Evolutionary conservation across 2,329 filamentous ascomycete species (phyloP), one percentile per base, ranked within the genome.

Genomic region (Aplosporella prunicola): DNA sequence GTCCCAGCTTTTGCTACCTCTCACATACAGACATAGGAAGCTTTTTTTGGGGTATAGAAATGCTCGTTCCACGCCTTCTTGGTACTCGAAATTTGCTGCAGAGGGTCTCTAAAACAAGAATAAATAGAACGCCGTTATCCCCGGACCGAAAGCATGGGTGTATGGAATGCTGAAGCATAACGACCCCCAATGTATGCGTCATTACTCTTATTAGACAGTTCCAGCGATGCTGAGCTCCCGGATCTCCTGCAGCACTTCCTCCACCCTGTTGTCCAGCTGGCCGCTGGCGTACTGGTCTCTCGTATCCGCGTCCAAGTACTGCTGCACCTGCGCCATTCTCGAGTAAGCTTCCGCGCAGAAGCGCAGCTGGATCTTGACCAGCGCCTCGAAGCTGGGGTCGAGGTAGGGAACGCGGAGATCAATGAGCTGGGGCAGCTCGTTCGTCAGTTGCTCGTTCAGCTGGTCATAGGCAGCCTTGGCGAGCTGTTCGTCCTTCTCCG

Each of bases 291-390:
- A 98, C 63, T 95, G 83, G 47, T 98, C 91, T 60, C 91, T 75
- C 35, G 89, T 96, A 55, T 94, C 87, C 20, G 89, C 82, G 57
- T 96, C 91, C 20, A 98, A 72, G 60, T 95, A 96, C 66, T 98
- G 91, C 67, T 98, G 91, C 40, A 98, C 93, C 67, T 98, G 93
- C 17, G 93, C 91, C 91, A 98, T 98, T 32, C 91, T 74, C 44
- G 80, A 88, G 63, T 98, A 98, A 2, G 91, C 91, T 66, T 98
- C 91, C 6, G 93, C 91, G 55, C 93, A 98, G 68, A 98, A 98
- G 24, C 91, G 75, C 52, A 98, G 63, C 67, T 98, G 91, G 49
- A 98, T 98, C 71, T 98, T 98, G 60, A 98, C 91, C 35, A 98
- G 77, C 0, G 93, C 91, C 64, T 98, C 91, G 56, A 98, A 98